Evolutionary conservation across 345 rosid genomes (phyloP).

Genomic region (Murraya koenigii): DNA sequence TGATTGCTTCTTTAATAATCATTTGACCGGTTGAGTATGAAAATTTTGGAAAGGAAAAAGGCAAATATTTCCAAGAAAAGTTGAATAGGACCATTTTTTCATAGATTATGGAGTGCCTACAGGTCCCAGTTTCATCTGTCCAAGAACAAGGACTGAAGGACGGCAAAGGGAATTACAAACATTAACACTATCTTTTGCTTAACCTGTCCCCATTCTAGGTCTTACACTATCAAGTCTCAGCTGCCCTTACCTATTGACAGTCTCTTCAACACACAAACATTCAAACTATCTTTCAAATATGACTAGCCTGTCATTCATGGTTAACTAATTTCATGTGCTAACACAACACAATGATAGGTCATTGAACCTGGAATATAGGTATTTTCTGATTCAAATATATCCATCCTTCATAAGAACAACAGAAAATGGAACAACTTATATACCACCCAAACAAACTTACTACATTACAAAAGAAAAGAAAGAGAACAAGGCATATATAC

Average conservation of each 20-base stretch:
- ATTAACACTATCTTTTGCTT: background rate
- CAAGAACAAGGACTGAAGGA: background rate
- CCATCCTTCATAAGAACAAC: background rate
- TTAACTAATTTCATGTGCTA: background rate
- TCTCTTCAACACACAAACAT: background rate
- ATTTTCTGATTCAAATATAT: background rate
- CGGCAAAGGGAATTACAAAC: background rate
- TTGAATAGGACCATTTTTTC: background rate
- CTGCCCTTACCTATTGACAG: background rate
- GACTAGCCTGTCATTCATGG: background rate
- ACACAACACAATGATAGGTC: background rate
- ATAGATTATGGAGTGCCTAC: background rate
- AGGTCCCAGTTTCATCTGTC: background rate
- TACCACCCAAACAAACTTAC: background rate
- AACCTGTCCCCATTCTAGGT: no score
- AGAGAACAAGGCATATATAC: conserved; percentile 25
- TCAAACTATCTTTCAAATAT: background rate
- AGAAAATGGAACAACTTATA: background rate
- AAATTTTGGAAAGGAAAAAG: background rate
- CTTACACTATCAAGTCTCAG: background rate
- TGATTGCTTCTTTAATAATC: background rate
- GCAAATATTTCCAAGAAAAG: background rate
- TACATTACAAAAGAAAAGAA: background rate
- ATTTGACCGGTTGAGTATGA: background rate
- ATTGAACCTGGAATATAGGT: background rate